These are phyloP conservation scores for Sclerospora graminicola DNA, from an alignment of 352 stramenopile species.

Conservation along the genomic window DNA sequence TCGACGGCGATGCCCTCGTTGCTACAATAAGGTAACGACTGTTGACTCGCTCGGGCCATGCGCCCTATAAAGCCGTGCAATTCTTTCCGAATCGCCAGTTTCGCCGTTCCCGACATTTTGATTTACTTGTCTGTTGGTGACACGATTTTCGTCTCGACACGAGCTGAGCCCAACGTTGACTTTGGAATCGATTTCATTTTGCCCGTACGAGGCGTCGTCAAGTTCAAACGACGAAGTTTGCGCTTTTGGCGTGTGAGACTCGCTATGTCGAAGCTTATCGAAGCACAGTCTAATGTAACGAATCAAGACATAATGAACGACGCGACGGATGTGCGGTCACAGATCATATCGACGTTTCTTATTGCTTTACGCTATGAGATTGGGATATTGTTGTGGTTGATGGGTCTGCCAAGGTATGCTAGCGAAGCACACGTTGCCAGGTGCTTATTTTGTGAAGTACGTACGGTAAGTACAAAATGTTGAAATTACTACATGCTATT, in stretches of 20 bases:
- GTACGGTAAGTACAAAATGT: no score
- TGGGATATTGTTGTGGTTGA: no score
- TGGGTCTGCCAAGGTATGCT: no score
- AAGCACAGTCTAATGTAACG: no score
- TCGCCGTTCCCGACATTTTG: slow-evolving; percentile 54
- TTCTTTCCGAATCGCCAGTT: slow-evolving; percentile 51
- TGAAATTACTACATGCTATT: no score
- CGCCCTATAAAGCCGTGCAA: slow-evolving; percentile 65
- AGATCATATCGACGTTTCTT: no score
- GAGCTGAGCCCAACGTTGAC: slow-evolving; percentile 6
- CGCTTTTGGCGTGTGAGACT: slow-evolving; percentile 26
- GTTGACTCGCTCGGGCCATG: slow-evolving; percentile 40
- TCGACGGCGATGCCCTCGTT: slow-evolving; percentile 9
- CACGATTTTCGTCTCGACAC: slow-evolving; percentile 41
- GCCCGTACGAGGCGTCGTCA: slow-evolving; percentile 12
- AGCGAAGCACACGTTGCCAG: no score
- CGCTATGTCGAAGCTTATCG: no score
- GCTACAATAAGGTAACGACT: slow-evolving; percentile 20
- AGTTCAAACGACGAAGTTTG: slow-evolving; percentile 37
- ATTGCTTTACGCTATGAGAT: no score
- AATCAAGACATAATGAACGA: no score
- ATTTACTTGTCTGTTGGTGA: slow-evolving; percentile 75
- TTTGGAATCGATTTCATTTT: neutral
- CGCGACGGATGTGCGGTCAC: no score
- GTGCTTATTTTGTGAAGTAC: no score